Percentiles rank a stretch among this genome's conserved stretches.
phyloP scores from a whole-genome alignment of 345 rosid species.

The Salix viminalis region DNA sequence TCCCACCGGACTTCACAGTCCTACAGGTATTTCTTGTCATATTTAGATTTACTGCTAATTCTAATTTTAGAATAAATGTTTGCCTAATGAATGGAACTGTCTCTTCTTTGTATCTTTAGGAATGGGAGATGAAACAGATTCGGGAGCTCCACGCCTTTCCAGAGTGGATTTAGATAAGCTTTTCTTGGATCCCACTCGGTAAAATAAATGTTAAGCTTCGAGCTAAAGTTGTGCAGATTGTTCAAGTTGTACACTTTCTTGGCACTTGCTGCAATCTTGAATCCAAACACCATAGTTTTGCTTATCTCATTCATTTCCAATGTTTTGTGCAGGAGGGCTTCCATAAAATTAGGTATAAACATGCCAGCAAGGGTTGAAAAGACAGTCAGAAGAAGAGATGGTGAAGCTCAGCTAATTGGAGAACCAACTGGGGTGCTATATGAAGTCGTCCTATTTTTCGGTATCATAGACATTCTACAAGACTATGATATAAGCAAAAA shows the following conservation, averaged over 20 bases:
- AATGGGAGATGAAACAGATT: slow-evolving; percentile 35
- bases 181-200: slow-evolving; percentile 62
- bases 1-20: slow-evolving; percentile 20
- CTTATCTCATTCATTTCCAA: not conserved
- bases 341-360: slow-evolving; percentile 64
- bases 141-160: slow-evolving; percentile 45
- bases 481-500: slow-evolving; percentile 98
- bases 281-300: not conserved
- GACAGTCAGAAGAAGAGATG: slow-evolving; percentile 57
- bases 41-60: not conserved
- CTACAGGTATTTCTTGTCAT: slow-evolving; percentile 34
- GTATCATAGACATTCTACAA: slow-evolving; percentile 92
- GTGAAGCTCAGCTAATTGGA: slow-evolving; percentile 73
- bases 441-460: slow-evolving; percentile 72
- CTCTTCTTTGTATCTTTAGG: slow-evolving; percentile 36
- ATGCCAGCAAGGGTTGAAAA: slow-evolving; percentile 78
- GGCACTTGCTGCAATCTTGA: not conserved
- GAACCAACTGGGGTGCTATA: slow-evolving; percentile 79
- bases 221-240: not conserved
- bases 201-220: slow-evolving; percentile 6
- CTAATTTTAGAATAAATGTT: slow-evolving; percentile 1
- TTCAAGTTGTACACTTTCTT: not conserved
- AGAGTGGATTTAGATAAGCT: slow-evolving; percentile 52
- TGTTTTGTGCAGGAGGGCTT: slow-evolving; percentile 53
- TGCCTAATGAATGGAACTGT: slow-evolving; percentile 16